phyloP scores from a whole-genome alignment of 73 alveolate species.

The Durusdinium trenchii region DNA sequence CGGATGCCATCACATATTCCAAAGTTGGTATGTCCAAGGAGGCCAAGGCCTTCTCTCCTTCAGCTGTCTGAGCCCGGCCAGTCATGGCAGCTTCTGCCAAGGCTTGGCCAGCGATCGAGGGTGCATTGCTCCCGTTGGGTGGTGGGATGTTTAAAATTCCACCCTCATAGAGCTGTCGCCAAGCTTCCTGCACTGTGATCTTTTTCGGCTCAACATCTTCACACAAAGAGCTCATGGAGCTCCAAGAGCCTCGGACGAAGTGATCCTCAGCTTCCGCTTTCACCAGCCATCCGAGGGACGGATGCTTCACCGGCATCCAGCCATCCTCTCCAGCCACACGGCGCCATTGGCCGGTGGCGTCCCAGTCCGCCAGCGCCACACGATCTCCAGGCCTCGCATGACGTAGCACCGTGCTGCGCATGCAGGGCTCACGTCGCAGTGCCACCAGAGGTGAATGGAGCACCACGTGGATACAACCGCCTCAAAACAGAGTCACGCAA shows the following conservation, averaged over 20 bases:
- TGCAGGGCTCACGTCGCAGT: constrained; percentile 49
- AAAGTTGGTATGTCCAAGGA: constrained; percentile 62
- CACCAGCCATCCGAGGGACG: constrained; percentile 40
- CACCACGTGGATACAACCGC: constrained; percentile 37
- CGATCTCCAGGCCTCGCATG: constrained; percentile 47
- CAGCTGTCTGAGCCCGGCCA: constrained; percentile 29
- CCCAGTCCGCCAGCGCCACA: constrained; percentile 55
- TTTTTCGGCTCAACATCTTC: not conserved
- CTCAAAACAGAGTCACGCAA: no score
- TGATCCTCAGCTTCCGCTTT: not conserved
- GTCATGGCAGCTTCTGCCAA: constrained; percentile 44
- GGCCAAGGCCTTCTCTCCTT: constrained; percentile 84
- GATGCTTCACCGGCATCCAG: constrained; percentile 87
- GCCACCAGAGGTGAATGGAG: constrained; percentile 77
- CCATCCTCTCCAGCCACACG: not conserved
- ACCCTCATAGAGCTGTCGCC: constrained; percentile 70
- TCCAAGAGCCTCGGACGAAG: no score
- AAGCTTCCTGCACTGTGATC: constrained; percentile 34
- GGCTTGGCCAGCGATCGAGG: constrained; percentile 59
- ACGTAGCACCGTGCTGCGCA: constrained; percentile 10
- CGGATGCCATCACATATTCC: constrained; percentile 75
- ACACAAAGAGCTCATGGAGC: not conserved
- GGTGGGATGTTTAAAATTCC: constrained; percentile 64
- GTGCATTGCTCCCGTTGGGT: constrained; percentile 3
- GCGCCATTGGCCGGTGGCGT: constrained; percentile 74